Conservation (phyloP, 2,329 filamentous ascomycete genomes). For the Pseudogymnoascus sp. region DNA sequence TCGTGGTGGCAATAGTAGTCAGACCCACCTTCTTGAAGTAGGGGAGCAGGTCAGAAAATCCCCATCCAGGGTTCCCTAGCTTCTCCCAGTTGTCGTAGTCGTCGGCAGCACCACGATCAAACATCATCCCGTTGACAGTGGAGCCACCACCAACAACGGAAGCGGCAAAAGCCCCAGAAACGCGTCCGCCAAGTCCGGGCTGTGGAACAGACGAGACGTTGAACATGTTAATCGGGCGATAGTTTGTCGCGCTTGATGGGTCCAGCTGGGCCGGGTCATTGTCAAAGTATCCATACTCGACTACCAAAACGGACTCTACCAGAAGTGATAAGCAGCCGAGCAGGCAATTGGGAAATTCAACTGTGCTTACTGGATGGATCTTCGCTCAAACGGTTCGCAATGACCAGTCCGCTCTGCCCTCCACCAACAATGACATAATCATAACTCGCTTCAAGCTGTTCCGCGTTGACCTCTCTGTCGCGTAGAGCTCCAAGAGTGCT, state of each 20-base stretch:
- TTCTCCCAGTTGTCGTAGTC: slow-evolving; percentile 39
- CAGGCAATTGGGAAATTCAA: background rate
- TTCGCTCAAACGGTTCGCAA: slow-evolving; percentile 35
- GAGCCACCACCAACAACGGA: slow-evolving; percentile 30
- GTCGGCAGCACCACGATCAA: slow-evolving; percentile 28
- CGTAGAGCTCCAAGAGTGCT: background rate
- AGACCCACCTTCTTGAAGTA: slow-evolving; percentile 33
- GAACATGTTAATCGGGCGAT: background rate
- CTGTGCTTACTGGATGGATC: slow-evolving; percentile 16
- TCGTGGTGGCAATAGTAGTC: slow-evolving; percentile 9
- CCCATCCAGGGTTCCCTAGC: slow-evolving; percentile 39
- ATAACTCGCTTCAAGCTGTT: slow-evolving; percentile 16
- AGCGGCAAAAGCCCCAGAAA: background rate
- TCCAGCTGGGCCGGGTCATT: background rate
- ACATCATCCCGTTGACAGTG: slow-evolving; percentile 33
- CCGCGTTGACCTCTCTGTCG: background rate
- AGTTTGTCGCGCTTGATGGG: background rate
- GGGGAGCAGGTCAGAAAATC: slow-evolving; percentile 32
- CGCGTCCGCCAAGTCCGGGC: background rate
- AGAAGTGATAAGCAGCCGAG: background rate
- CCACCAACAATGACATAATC: slow-evolving; percentile 37
- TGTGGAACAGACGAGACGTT: slow-evolving; percentile 11
- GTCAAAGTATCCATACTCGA: slow-evolving; percentile 6
- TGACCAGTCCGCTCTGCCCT: slow-evolving; percentile 36
- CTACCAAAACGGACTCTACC: slow-evolving; percentile 1